A percentile compares a stretch with the other conserved stretches of the same genome.
Conservation (phyloP, 208 protist species). For the Phytomonas francai region DNA sequence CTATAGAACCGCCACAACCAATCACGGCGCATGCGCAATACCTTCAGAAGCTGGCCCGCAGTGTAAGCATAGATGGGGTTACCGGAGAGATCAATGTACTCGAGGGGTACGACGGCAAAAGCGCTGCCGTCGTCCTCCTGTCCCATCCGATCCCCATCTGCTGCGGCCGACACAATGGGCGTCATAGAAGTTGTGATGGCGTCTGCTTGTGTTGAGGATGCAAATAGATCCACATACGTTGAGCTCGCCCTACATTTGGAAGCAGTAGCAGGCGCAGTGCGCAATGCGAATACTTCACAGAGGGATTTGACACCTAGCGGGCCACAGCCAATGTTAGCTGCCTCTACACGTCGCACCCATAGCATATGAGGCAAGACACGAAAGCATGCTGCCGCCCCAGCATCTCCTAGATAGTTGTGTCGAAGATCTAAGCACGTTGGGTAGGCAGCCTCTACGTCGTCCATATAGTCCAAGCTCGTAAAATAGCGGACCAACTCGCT, state of each 20-base stretch:
- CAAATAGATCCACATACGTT: not conserved
- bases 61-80: slow-evolving; percentile 36
- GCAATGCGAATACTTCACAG: slow-evolving; percentile 11
- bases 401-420: slow-evolving; percentile 60
- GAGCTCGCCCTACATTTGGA: not conserved
- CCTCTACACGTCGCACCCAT: slow-evolving; percentile 46
- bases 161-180: not conserved
- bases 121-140: not conserved
- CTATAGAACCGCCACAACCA: not conserved
- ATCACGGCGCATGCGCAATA: slow-evolving; percentile 13
- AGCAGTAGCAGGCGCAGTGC: not conserved
- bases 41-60: slow-evolving; percentile 20
- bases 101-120: slow-evolving; percentile 11
- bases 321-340: slow-evolving; percentile 40
- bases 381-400: slow-evolving; percentile 51
- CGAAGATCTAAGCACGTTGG: slow-evolving; percentile 16
- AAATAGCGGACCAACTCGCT: slow-evolving; percentile 49
- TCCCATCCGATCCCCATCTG: not conserved
- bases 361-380: slow-evolving; percentile 51
- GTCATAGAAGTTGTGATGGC: not conserved
- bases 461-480: slow-evolving; percentile 27
- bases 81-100: slow-evolving; percentile 29
- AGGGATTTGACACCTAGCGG: slow-evolving; percentile 22
- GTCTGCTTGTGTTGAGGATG: not conserved
- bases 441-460: slow-evolving; percentile 4